These are phyloP conservation scores for Ceratocystis alfenasii DNA, from an alignment of 2,329 filamentous ascomycete genomes.

Conservation along the genomic window DNA sequence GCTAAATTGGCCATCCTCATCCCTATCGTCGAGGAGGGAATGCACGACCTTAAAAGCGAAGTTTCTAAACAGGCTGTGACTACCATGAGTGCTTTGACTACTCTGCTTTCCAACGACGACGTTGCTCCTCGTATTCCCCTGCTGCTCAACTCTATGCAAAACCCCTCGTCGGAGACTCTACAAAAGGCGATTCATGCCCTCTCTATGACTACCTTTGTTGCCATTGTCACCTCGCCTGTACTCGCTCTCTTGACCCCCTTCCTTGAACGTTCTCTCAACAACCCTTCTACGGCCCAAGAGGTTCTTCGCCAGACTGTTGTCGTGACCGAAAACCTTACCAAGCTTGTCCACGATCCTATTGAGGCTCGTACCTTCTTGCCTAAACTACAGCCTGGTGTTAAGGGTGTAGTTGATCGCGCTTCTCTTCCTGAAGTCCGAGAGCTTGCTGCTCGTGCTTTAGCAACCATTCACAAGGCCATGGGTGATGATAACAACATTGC, in stretches of 20 bases:
- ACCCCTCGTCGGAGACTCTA: constrained; percentile 74
- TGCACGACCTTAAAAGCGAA: constrained; percentile 92
- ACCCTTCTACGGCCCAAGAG: constrained; percentile 80
- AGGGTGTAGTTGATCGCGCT: constrained; percentile 73
- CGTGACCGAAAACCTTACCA: constrained; percentile 95
- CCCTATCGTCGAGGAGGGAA: constrained; percentile 78
- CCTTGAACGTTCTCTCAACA: constrained; percentile 87
- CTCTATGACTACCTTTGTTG: constrained; percentile 97
- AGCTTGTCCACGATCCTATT: constrained; percentile 87
- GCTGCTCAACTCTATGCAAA: constrained; percentile 87
- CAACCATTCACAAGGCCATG: constrained; percentile 92
- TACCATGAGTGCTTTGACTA: constrained; percentile 83
- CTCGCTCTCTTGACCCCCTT: constrained; percentile 88
- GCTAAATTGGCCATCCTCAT: constrained; percentile 76
- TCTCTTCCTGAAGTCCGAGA: constrained; percentile 92
- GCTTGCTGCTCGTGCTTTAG: constrained; percentile 67
- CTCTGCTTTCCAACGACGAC: constrained; percentile 90
- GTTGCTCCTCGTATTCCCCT: constrained; percentile 85
- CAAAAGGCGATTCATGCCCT: constrained; percentile 95
- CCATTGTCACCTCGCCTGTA: constrained; percentile 87
- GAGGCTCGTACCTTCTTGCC: constrained; percentile 92
- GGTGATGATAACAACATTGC: constrained; percentile 50
- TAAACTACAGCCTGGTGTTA: constrained; percentile 86
- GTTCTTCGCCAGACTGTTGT: constrained; percentile 91
- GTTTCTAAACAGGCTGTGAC: constrained; percentile 79